Evolutionary conservation across 208 protist species (phyloP).

Genomic region (Angomonas ambiguus): DNA sequence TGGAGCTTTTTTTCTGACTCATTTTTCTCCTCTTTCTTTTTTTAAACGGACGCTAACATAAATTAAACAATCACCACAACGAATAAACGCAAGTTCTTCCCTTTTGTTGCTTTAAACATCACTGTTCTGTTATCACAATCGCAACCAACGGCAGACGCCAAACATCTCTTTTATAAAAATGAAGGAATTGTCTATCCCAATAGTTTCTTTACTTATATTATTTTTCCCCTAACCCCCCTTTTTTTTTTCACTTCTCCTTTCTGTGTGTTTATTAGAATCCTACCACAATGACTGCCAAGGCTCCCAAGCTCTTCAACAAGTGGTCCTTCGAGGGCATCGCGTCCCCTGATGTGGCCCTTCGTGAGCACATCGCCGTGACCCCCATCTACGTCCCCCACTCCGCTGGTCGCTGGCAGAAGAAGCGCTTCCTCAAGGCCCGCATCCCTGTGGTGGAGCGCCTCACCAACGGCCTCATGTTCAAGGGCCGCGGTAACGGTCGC

Average conservation of each 20-base stretch:
- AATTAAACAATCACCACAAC: too few relatives aligned
- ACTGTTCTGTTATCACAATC: too few relatives aligned
- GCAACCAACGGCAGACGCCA: too few relatives aligned
- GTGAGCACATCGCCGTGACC: constrained; percentile 97
- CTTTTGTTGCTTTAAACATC: too few relatives aligned
- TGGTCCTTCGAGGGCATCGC: constrained; percentile 84
- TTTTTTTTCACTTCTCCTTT: background rate
- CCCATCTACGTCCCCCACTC: constrained; percentile 98
- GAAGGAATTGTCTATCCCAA: too few relatives aligned
- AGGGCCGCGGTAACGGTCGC: constrained; percentile 99
- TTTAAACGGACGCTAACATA: too few relatives aligned
- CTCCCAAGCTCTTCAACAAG: constrained; percentile 90
- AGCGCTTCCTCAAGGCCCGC: constrained; percentile 99
- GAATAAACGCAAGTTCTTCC: too few relatives aligned
- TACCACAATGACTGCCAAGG: constrained; percentile 50
- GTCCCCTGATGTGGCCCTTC: constrained; percentile 86
- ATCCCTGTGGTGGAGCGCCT: constrained; percentile 95
- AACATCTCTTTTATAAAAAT: background rate
- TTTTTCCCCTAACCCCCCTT: too few relatives aligned
- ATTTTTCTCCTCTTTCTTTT: background rate
- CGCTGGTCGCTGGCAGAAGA: constrained; percentile 96
- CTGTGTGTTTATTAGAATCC: constrained; percentile 1
- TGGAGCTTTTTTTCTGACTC: background rate
- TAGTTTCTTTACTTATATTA: too few relatives aligned
- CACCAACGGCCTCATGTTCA: constrained; percentile 98